A percentile compares a stretch with the other conserved stretches of the same genome.
Conservation (phyloP, 208 protist species). For the Leishmania major region DNA sequence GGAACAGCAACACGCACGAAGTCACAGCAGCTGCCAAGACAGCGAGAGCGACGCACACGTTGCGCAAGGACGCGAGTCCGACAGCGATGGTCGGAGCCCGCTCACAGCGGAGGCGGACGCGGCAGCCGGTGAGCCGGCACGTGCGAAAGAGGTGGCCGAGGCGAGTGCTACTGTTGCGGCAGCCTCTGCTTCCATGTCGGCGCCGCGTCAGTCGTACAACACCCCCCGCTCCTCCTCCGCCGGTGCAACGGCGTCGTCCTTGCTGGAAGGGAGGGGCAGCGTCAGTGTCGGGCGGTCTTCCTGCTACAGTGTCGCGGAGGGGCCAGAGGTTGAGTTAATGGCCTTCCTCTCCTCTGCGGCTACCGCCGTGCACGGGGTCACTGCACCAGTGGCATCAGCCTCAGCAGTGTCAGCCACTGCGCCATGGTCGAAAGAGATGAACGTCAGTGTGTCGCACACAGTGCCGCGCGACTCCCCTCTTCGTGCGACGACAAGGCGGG, state of each 20-base stretch:
- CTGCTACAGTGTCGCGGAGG: slow-evolving; percentile 1
- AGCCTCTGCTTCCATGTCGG: neutral
- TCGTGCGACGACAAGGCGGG: neutral
- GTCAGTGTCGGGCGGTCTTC: neutral
- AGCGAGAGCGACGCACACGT: no score
- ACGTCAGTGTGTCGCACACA: neutral
- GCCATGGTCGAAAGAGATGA: neutral
- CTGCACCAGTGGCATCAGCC: neutral
- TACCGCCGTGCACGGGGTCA: neutral
- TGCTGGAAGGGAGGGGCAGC: slow-evolving; percentile 2
- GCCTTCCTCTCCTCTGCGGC: neutral
- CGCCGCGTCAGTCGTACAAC: neutral
- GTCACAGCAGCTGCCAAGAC: neutral
- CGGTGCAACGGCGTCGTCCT: slow-evolving; percentile 7
- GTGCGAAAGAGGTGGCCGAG: neutral
- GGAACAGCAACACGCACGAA: neutral
- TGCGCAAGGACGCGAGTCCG: neutral
- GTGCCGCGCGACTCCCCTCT: neutral
- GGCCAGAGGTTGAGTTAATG: neutral
- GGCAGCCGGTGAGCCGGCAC: neutral
- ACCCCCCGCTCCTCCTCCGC: slow-evolving; percentile 8
- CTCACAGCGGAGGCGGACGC: neutral
- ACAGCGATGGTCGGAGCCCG: neutral
- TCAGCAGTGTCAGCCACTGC: neutral
- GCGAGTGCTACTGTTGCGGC: neutral